Evolutionary conservation across 1,139 yeast species (phyloP), one percentile per base, ranked within the genome.

Genomic region (Blastobotrys apis): DNA sequence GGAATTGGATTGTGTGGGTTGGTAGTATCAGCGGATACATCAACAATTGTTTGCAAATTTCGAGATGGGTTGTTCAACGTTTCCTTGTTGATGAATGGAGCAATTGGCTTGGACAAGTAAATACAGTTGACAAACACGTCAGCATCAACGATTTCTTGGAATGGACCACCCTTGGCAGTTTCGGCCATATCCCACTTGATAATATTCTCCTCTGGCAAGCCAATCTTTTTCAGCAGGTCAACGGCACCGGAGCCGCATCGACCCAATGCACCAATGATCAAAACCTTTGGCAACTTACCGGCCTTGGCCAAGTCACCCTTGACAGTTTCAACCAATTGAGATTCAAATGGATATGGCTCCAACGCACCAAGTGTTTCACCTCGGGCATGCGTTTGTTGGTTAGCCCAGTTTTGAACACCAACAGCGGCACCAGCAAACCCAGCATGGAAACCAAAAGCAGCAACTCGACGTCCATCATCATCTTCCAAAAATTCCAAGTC

Each of bases 221-320:
- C 99, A 45, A 77, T 82, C 71, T 84, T 84, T 56, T 73, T 75
- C 68, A 87, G 78, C 49, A 88, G 74, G 56, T 84, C 94, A 55
- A 86, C 72, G 30, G 99, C 97, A 63, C 99, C 99, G n/a, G 94
- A 81, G 47, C 99, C 99, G 70, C 98, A 92, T 73, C 99, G 84
- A 52, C 98, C 99, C 50, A 90, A 75, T 21, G 98, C 98, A 62
- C 99, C 99, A 64, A 92, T 92, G 45, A 92, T 83, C 58, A 92
- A 74, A 41, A 84, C 86, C 44, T 75, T 82, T 53, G 97, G 98
- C 56, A 71, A 72, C 62, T 71, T 74, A 41, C 84, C 84, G 39
- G 42, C 39, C 35, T 32, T 13, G 37, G 65, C 71, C 51, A 80
- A 71, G 13, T 94, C 95, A 33, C 63, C 69, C 54, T 66, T 65